Base-by-base conservation (phyloP, 2,329 filamentous ascomycete species). In the Parascedosporium putredinis region DNA sequence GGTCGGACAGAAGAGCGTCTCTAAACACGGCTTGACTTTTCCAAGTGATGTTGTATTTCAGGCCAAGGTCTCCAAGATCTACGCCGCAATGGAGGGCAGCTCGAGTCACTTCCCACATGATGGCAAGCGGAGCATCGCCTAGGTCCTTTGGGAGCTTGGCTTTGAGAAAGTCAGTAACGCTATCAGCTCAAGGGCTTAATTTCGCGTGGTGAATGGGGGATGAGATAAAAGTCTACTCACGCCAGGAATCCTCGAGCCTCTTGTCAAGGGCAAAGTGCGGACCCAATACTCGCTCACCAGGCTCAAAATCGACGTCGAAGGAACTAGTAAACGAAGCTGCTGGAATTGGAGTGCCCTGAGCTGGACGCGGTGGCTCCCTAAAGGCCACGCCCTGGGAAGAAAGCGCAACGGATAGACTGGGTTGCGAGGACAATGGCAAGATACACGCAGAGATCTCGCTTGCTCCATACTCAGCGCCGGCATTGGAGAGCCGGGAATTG, bases 61-160 rank as follows among this genome's bases (percentile, higher is more conserved):
- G 36, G 3, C 62, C 55, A 7, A 67, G 55, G 2, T 64, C 55
- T 2, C 62, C 56, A 2, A 71, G 55, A 24, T 71, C 60, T 2
- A 76, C 64, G 0, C 58, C 59, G 51, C 74, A 78, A 36, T 73
- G 64, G 0, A 71, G 55, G 0, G 71, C 69, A 16, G 73, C 67
- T 9, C 76, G 67, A 0, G 70, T 67, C 0, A 76, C 57, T 51
- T 80, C 76, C 76, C 76, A 80, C 3, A 69, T 56, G 4, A 79
- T 63, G 2, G 68, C 66, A 2, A 79, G 62, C 0, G 76, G 73
- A 0, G 72, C 74, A 3, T 66, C 63, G 3, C 76, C 60, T 48
- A 64, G 65, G 0, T 52, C 47, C 12, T 54, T 52, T 0, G 72
- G 71, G 6, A 71, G 65, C n/a, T 56, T 60, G 0, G 69, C 68